Evolutionary conservation across 331 rosid genomes (phyloP).

Genomic region (Malus hybrid): DNA sequence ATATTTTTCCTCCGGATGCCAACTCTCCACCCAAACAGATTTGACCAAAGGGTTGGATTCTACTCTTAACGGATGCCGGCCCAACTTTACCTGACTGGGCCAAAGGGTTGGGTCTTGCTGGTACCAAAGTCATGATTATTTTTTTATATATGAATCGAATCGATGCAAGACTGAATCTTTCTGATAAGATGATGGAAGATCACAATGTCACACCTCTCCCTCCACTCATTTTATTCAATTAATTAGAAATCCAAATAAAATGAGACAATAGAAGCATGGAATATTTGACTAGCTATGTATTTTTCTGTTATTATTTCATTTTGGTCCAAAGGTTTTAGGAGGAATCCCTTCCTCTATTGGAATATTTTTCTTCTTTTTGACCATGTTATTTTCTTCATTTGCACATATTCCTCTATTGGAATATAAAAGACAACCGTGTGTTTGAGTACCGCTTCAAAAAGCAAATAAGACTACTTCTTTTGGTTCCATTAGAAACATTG

Average conservation of each 20-base stretch:
- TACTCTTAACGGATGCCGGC: neutral
- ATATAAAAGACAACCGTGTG: neutral
- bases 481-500: neutral
- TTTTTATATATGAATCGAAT: too few relatives aligned
- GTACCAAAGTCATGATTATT: neutral
- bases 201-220: neutral
- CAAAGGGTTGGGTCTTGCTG: neutral
- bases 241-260: conserved; percentile 16
- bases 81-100: neutral
- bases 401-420: neutral
- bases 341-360: conserved; percentile 3
- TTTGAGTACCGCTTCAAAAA: neutral
- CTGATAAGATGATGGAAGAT: neutral
- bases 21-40: too few relatives aligned
- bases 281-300: conserved; percentile 21
- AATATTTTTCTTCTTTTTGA: neutral
- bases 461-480: neutral
- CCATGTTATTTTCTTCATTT: neutral
- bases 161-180: neutral
- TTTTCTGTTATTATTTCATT: neutral
- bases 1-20: too few relatives aligned
- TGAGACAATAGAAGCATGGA: conserved; percentile 11
- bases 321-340: neutral
- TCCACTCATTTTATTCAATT: neutral
- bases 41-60: neutral